These are phyloP conservation scores for Neofusicoccum laricinum DNA, from an alignment of 2,329 filamentous ascomycete genomes.

Conservation along the genomic window DNA sequence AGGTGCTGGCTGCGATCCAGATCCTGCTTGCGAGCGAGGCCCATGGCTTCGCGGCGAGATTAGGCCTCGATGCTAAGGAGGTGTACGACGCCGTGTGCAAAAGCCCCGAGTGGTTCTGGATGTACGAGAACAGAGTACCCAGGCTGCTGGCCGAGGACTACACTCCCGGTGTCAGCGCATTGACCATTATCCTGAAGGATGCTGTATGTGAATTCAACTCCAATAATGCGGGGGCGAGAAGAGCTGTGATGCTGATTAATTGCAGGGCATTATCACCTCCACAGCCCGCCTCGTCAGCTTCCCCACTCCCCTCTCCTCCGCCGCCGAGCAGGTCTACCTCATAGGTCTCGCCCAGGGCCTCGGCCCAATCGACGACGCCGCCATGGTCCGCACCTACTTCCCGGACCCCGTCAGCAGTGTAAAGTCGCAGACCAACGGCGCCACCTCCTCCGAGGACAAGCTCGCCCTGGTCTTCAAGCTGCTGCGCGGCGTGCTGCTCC, in stretches of 20 bases:
- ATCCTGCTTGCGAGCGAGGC: constrained; percentile 56
- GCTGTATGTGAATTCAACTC: constrained; percentile 28
- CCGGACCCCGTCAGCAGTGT: constrained; percentile 37
- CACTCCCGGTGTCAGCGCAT: constrained; percentile 42
- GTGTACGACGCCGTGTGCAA: constrained; percentile 48
- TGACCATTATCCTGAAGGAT: constrained; percentile 49
- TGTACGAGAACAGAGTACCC: constrained; percentile 56
- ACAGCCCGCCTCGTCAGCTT: constrained; percentile 59
- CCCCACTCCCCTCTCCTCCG: constrained; percentile 58
- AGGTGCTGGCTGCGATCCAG: constrained; percentile 58
- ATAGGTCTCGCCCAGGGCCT: constrained; percentile 58
- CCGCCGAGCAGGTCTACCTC: constrained; percentile 65
- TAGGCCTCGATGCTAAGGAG: constrained; percentile 51
- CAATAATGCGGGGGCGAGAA: background rate
- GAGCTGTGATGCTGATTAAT: background rate
- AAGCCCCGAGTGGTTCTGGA: constrained; percentile 46
- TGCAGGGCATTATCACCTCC: constrained; percentile 62
- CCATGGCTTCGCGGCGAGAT: constrained; percentile 54
- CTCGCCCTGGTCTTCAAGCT: constrained; percentile 36
- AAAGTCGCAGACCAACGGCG: constrained; percentile 23
- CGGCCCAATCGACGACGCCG: constrained; percentile 53
- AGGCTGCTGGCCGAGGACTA: constrained; percentile 53
- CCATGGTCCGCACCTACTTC: constrained; percentile 54
- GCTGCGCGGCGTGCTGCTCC: constrained; percentile 34
- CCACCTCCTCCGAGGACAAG: constrained; percentile 25